These are phyloP conservation scores for Nothomitra cinnamomea DNA, from an alignment of 2,329 filamentous ascomycete species.

Conservation along the genomic window DNA sequence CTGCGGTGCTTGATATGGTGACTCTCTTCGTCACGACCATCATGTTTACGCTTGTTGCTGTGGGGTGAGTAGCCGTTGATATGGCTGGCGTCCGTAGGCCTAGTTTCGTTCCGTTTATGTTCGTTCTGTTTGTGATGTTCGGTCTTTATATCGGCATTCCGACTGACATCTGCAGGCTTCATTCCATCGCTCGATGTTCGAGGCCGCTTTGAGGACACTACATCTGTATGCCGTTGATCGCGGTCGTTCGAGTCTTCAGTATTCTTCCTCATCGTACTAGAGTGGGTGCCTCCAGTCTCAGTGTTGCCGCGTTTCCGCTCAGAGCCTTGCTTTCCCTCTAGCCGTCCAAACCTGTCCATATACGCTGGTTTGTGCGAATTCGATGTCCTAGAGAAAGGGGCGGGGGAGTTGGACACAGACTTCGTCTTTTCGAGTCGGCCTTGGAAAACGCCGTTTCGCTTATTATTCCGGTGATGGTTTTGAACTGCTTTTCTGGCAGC, in stretches of 20 bases:
- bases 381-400: slow-evolving; percentile 28
- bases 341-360: background rate
- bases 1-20: background rate
- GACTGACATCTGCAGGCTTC: background rate
- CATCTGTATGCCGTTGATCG: background rate
- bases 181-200: background rate
- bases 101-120: background rate
- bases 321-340: slow-evolving; percentile 20
- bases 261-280: slow-evolving; percentile 40
- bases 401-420: slow-evolving; percentile 55
- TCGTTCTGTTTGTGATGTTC: background rate
- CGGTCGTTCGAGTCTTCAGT: background rate
- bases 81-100: background rate
- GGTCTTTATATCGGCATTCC: background rate
- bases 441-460: slow-evolving; percentile 33
- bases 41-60: background rate
- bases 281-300: slow-evolving; percentile 11
- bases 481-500: slow-evolving; percentile 66
- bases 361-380: background rate
- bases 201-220: background rate
- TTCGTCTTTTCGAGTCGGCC: slow-evolving; percentile 31
- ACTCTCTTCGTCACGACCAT: background rate
- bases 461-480: slow-evolving; percentile 90
- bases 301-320: slow-evolving; percentile 22
- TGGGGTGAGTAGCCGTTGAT: background rate